phyloP scores from a whole-genome alignment of 23 red algal species.

The Cyanidiococcus yangmingshanensis region DNA sequence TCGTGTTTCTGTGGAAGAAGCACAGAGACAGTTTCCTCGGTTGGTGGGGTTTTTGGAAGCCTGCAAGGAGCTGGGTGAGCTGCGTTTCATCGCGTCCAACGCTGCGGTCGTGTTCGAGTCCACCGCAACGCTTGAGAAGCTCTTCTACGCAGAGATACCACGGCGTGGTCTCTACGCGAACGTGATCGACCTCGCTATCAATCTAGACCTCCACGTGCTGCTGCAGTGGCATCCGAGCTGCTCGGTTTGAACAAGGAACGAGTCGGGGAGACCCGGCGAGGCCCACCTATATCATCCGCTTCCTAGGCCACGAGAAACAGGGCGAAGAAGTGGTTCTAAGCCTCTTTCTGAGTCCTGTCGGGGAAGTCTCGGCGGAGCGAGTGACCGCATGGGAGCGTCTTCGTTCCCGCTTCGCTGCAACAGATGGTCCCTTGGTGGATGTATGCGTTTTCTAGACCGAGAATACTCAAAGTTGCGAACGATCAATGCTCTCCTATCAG shows the following conservation, averaged over 20 bases:
- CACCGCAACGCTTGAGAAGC: conserved; percentile 56
- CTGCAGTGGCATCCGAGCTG: conserved; percentile 47
- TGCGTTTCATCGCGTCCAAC: conserved; percentile 33
- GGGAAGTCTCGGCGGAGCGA: background rate
- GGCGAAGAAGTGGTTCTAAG: conserved; percentile 15
- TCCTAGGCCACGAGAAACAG: conserved; percentile 57
- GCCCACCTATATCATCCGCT: conserved; percentile 76
- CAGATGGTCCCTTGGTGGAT: background rate
- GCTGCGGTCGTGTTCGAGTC: conserved; percentile 69
- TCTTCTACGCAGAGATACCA: conserved; percentile 69
- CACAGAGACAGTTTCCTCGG: background rate
- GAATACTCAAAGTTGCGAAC: no score
- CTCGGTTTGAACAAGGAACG: conserved; percentile 69
- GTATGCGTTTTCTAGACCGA: background rate
- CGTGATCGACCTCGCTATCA: conserved; percentile 63
- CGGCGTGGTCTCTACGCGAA: conserved; percentile 66
- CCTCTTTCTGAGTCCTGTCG: conserved; percentile 12
- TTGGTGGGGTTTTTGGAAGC: conserved; percentile 14
- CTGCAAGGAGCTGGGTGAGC: conserved; percentile 12
- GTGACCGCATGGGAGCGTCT: background rate
- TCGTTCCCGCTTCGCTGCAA: background rate
- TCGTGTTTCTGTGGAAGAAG: background rate
- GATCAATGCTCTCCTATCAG: no score
- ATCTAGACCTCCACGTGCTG: conserved; percentile 84
- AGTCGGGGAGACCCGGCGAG: conserved; percentile 33